A percentile compares a stretch with the other conserved stretches of the same genome.
These are phyloP conservation scores for Solanum hybrid DNA, from an alignment of 305 asterid species.

Conservation along the genomic window DNA sequence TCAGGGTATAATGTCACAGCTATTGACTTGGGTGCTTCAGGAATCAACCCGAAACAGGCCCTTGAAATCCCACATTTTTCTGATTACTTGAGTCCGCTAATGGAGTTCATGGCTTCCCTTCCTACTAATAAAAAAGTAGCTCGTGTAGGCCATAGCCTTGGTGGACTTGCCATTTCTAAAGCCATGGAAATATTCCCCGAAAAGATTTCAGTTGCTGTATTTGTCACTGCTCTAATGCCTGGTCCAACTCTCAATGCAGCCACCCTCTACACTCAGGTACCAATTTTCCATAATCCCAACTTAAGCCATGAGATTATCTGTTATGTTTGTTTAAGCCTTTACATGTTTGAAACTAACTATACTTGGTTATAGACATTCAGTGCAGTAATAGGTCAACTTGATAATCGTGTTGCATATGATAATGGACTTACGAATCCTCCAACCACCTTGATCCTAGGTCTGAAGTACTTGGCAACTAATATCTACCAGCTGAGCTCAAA, in stretches of 20 bases:
- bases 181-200: conserved; percentile 22
- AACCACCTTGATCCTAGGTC: conserved; percentile 1
- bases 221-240: conserved; percentile 13
- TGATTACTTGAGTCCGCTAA: conserved; percentile 7
- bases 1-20: conserved; percentile 9
- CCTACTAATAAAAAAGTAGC: conserved; percentile 12
- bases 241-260: neutral
- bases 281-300: neutral
- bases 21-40: conserved; percentile 3
- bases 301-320: neutral
- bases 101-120: conserved; percentile 14
- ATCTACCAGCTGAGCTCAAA: too few relatives aligned
- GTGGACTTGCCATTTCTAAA: conserved; percentile 9
- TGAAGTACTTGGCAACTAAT: too few relatives aligned
- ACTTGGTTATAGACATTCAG: too few relatives aligned
- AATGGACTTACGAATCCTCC: conserved; percentile 15
- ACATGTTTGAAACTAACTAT: neutral
- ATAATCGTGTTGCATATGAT: neutral
- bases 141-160: conserved; percentile 14
- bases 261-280: neutral
- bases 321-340: too few relatives aligned
- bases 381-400: too few relatives aligned
- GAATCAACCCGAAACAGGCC: neutral
- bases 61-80: neutral
- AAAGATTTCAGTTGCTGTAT: conserved; percentile 16